Evolutionary conservation across 768 basidiomycete genomes (phyloP).

Genomic region (Pulveroboletus sp.): DNA sequence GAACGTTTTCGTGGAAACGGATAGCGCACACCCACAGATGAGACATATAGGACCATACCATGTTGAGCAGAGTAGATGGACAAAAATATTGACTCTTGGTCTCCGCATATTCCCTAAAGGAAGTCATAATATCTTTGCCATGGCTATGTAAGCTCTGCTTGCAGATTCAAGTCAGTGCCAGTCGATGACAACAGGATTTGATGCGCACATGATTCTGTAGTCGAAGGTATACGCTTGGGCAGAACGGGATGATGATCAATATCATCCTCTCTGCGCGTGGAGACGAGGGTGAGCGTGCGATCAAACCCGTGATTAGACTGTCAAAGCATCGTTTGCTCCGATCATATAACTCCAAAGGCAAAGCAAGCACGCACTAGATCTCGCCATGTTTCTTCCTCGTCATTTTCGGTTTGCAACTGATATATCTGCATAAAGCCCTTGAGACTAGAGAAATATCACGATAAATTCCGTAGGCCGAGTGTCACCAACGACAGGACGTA

Average conservation of each 20-base stretch:
- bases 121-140: slow-evolving; percentile 14
- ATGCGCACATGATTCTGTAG: slow-evolving; percentile 18
- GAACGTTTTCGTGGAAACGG: slow-evolving; percentile 1
- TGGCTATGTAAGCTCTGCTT: slow-evolving; percentile 18
- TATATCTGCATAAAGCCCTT: slow-evolving; percentile 83
- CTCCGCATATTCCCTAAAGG: slow-evolving; percentile 3
- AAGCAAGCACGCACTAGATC: slow-evolving; percentile 55
- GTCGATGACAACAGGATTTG: not conserved
- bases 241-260: slow-evolving; percentile 13
- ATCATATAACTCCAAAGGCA: not conserved
- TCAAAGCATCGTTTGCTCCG: slow-evolving; percentile 9
- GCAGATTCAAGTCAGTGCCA: slow-evolving; percentile 4
- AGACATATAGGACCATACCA: slow-evolving; percentile 10
- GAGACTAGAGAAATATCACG: slow-evolving; percentile 41
- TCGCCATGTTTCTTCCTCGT: slow-evolving; percentile 82
- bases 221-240: slow-evolving; percentile 11
- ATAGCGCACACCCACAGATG: slow-evolving; percentile 3
- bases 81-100: slow-evolving; percentile 4
- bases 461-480: not conserved
- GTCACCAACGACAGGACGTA: slow-evolving; percentile 34
- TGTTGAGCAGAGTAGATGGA: slow-evolving; percentile 7
- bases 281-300: slow-evolving; percentile 57
- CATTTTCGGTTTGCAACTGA: slow-evolving; percentile 81
- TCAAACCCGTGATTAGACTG: slow-evolving; percentile 79
- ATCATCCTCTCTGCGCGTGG: slow-evolving; percentile 54